Evolutionary conservation across 768 basidiomycete species (phyloP).

Genomic region (Amanita rimosa): DNA sequence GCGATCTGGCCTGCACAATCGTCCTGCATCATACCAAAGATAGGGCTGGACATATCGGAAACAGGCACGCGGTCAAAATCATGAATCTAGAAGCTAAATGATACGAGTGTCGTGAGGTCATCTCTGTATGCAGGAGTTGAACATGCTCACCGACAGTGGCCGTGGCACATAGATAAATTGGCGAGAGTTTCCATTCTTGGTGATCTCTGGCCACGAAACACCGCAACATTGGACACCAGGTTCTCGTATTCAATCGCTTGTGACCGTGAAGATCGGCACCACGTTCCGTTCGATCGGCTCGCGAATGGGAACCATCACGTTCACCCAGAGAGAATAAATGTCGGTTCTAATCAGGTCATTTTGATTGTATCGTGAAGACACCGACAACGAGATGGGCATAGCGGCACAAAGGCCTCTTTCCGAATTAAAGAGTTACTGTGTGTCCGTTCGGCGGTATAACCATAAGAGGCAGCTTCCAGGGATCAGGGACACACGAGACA

Average conservation of each 20-base stretch:
- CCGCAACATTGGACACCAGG: neutral
- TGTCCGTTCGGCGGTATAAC: neutral
- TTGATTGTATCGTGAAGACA: neutral
- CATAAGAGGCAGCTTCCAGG: neutral
- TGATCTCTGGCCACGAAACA: neutral
- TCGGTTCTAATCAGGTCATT: neutral
- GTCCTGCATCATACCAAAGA: neutral
- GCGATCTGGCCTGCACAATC: neutral
- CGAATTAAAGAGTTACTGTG: neutral
- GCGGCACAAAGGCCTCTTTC: neutral
- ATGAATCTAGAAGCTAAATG: neutral
- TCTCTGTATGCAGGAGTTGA: neutral
- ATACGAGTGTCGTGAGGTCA: neutral
- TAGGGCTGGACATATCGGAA: neutral
- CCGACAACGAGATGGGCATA: neutral
- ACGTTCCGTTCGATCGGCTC: neutral
- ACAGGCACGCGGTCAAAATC: neutral
- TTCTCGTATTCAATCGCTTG: neutral
- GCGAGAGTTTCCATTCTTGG: neutral
- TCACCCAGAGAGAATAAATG: neutral
- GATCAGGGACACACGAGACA: neutral
- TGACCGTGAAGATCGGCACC: neutral
- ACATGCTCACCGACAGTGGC: slow-evolving; percentile 1
- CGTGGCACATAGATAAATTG: neutral
- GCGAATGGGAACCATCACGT: neutral